These are phyloP conservation scores for Pleoardoris graminearum DNA, from an alignment of 2,329 filamentous ascomycete species.

Conservation along the genomic window DNA sequence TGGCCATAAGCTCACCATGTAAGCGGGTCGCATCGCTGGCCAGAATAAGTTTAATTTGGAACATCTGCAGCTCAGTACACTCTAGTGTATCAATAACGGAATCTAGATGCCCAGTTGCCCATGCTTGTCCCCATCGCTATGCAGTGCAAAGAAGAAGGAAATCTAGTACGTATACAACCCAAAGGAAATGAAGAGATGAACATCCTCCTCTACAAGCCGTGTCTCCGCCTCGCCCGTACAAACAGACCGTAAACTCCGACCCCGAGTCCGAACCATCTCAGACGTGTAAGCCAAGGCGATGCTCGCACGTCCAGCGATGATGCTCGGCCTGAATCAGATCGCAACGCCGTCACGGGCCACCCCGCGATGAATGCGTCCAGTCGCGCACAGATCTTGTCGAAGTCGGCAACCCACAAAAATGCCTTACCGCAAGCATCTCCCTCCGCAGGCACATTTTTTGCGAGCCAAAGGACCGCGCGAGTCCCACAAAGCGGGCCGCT, in stretches of 20 bases:
- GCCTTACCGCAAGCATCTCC: constrained; percentile 13
- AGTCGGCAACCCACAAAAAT: constrained; percentile 11
- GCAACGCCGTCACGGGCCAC: neutral
- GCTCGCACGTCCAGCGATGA: neutral
- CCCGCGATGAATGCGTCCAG: too few relatives aligned
- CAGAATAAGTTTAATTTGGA: too few relatives aligned
- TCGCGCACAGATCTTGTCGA: too few relatives aligned
- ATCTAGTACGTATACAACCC: neutral
- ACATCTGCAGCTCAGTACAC: too few relatives aligned
- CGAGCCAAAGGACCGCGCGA: neutral
- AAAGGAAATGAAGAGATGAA: neutral
- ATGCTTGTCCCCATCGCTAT: constrained; percentile 7
- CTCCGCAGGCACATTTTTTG: neutral
- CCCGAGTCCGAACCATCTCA: neutral
- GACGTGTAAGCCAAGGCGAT: constrained; percentile 1
- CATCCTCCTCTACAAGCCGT: too few relatives aligned
- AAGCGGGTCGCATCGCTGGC: too few relatives aligned
- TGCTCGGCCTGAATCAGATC: constrained; percentile 6
- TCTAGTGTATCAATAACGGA: too few relatives aligned
- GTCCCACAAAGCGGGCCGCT: neutral
- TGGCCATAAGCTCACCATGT: neutral
- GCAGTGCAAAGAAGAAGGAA: constrained; percentile 1
- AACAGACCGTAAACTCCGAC: too few relatives aligned
- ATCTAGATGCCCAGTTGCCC: neutral
- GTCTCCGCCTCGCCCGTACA: too few relatives aligned